A percentile compares a stretch with the other conserved stretches of the same genome.
phyloP scores from a whole-genome alignment of 2,329 filamentous ascomycete species.

The Sporothrix schenckii region DNA sequence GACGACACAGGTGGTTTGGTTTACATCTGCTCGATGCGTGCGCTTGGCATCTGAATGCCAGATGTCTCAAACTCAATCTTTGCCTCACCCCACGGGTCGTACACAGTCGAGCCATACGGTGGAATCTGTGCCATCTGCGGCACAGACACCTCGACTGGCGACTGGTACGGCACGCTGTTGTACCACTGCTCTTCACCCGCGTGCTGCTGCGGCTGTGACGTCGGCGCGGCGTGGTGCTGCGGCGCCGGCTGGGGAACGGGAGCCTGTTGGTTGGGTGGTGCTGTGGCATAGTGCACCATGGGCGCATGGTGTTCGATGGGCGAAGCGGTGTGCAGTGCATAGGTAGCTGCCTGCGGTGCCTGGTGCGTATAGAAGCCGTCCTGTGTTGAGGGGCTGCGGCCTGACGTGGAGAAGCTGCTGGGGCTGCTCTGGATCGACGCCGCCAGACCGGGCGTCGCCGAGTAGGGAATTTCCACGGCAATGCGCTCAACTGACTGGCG shows the following conservation, averaged over 20 bases:
- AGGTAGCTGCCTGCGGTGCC: conserved; percentile 52
- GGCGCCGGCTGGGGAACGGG: conserved; percentile 42
- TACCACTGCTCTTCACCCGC: conserved; percentile 57
- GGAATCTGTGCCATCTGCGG: conserved; percentile 57
- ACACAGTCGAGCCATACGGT: conserved; percentile 54
- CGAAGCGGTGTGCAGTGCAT: conserved; percentile 53
- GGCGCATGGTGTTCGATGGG: conserved; percentile 51
- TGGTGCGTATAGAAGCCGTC: conserved; percentile 63
- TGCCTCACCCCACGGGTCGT: conserved; percentile 54
- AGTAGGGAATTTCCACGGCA: conserved; percentile 56
- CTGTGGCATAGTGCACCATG: conserved; percentile 47
- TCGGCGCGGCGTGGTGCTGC: conserved; percentile 46
- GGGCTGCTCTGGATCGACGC: conserved; percentile 61
- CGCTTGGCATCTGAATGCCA: conserved; percentile 62
- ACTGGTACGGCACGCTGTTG: conserved; percentile 54
- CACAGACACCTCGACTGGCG: conserved; percentile 60
- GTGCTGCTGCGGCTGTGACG: conserved; percentile 43
- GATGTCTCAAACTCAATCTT: conserved; percentile 63
- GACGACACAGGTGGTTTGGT: no score
- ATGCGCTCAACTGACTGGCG: conserved; percentile 53
- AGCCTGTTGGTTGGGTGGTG: conserved; percentile 43
- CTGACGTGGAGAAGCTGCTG: conserved; percentile 60
- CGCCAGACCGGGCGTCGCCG: conserved; percentile 51
- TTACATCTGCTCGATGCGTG: conserved; percentile 59
- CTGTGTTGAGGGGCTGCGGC: conserved; percentile 57